Percentiles rank a stretch among this genome's conserved stretches.
These are phyloP conservation scores for Ceriops tagal DNA, from an alignment of 345 rosid species.

Conservation along the genomic window DNA sequence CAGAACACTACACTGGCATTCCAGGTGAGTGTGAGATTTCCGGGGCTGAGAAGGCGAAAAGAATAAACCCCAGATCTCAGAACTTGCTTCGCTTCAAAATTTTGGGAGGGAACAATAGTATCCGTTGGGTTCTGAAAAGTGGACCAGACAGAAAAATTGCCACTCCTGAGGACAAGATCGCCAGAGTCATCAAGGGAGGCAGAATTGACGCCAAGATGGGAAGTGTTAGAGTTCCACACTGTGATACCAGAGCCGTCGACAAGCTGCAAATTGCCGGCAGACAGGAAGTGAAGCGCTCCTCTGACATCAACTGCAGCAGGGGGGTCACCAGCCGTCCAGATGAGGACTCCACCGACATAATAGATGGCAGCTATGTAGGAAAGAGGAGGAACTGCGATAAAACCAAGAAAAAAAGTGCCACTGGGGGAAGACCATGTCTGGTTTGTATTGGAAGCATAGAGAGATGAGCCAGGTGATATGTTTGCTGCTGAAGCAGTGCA, in stretches of 20 bases:
- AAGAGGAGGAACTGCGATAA: conserved; percentile 28
- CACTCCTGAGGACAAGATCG: conserved; percentile 27
- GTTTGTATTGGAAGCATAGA: conserved; percentile 34
- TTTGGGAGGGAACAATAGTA: conserved; percentile 46
- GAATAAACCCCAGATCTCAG: conserved; percentile 46
- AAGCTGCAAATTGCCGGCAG: conserved; percentile 49
- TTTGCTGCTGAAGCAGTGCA: conserved; percentile 18
- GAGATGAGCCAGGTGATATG: conserved; percentile 39
- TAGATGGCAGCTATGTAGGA: conserved; percentile 43
- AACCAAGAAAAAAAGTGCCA: conserved; percentile 40
- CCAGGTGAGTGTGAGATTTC: conserved; percentile 50
- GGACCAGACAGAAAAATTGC: conserved; percentile 38
- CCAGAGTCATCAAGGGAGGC: conserved; percentile 49
- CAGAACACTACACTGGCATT: conserved; percentile 39
- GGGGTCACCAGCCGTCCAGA: conserved; percentile 43
- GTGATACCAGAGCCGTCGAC: conserved; percentile 45
- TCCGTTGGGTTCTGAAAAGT: conserved; percentile 44
- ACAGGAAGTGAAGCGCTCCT: conserved; percentile 39
- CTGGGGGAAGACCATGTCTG: conserved; percentile 41
- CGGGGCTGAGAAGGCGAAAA: conserved; percentile 31
- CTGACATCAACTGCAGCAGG: conserved; percentile 38
- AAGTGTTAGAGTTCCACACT: conserved; percentile 48
- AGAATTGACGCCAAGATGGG: conserved; percentile 35
- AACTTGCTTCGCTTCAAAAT: conserved; percentile 20
- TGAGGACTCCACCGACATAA: conserved; percentile 31